Evolutionary conservation across 2,329 filamentous ascomycete genomes (phyloP), one percentile per base, ranked within the genome.

Genomic region (Botrytis paeoniae): DNA sequence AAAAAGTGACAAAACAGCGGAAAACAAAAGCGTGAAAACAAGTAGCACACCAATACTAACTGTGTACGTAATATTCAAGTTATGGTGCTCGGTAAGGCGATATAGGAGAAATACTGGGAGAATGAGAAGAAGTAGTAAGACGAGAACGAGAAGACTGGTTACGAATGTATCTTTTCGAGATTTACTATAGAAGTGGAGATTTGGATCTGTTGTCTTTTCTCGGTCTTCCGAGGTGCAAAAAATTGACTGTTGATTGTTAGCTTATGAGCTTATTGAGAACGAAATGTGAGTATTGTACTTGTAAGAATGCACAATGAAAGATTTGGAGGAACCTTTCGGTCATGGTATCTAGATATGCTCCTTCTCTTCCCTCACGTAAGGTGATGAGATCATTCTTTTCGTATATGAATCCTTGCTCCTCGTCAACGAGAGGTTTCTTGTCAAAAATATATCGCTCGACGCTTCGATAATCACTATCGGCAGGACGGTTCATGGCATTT

Each of bases 381-480:
- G 82, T 82, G 16, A 85, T 78, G 0, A 85, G 71, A 71, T 85
- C 84, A 68, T 84, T 82, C 74, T 82, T 82, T 3, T 79, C 75
- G 14, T 79, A 75, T 20, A 84, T 80, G 73, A 81, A 85, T 0
- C 60, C 66, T 39, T 76, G 73, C 25, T 83, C 76, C 37, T 80
- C 35, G 68, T 74, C 41, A 72, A 75, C 10, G 41, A 74, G 71
- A 74, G 77, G 74, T 75, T 71, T 69, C 75, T 78, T 71, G 75
- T 79, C 18, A 43, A 37, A 63, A 77, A 80, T 73, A 68, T 78
- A 82, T 29, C 75, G 75, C 43, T 71, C 73, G 2, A 82, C 79
- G 71, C 80, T 83, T 37, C 73, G 73, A 64, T 81, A 81, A 45
- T 84, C 82, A 10, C 75, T 65, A 8, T 73, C 35, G 1, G 80